These are phyloP conservation scores for Eutrema heterophyllum DNA, from an alignment of 345 rosid species.

Conservation along the genomic window DNA sequence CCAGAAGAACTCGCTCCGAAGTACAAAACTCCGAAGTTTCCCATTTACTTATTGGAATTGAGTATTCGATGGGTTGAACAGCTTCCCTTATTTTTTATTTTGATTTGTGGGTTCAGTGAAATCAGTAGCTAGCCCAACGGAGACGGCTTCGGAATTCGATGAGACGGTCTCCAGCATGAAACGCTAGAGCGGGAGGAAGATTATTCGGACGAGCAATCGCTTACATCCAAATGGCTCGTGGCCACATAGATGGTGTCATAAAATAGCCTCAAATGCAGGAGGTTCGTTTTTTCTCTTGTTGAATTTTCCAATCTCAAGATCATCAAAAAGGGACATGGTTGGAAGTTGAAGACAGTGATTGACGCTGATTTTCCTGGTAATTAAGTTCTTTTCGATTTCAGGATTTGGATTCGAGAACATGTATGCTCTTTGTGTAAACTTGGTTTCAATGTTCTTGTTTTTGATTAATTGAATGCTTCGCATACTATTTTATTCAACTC, in stretches of 20 bases:
- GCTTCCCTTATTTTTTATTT: too few relatives aligned
- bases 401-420: constrained; percentile 5
- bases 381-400: not conserved
- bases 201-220: too few relatives aligned
- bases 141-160: constrained; percentile 65
- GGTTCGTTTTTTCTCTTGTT: constrained; percentile 34
- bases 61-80: not conserved
- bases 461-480: constrained; percentile 2
- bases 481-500: not conserved
- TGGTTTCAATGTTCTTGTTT: not conserved
- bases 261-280: constrained; percentile 88
- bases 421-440: too few relatives aligned
- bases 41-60: not conserved
- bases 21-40: constrained; percentile 22
- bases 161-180: constrained; percentile 83
- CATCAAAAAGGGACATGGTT: constrained; percentile 62
- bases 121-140: constrained; percentile 79
- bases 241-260: constrained; percentile 72
- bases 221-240: constrained; percentile 82
- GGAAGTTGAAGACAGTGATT: constrained; percentile 60
- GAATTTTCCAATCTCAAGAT: too few relatives aligned
- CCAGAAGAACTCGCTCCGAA: constrained; percentile 39
- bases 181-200: too few relatives aligned
- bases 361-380: constrained; percentile 42
- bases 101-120: constrained; percentile 49